Percentiles rank a stretch among this genome's conserved stretches.
Conservation (phyloP, 192 early-diverging fungal species). For the Coemansia sp. region DNA sequence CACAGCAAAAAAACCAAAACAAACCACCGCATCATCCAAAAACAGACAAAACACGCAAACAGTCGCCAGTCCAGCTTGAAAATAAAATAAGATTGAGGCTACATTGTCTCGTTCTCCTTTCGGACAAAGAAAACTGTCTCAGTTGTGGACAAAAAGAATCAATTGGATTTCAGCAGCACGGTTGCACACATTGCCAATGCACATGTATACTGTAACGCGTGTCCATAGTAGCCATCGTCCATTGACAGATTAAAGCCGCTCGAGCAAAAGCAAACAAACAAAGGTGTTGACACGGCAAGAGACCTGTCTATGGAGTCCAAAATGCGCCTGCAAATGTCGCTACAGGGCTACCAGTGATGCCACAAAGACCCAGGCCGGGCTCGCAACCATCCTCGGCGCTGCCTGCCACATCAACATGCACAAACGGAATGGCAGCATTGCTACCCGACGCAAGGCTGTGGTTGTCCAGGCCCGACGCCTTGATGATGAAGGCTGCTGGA, state of each 20-base stretch:
- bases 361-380: constrained; percentile 67
- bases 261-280: neutral
- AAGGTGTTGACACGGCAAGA: neutral
- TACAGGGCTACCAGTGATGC: constrained; percentile 77
- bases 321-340: constrained; percentile 76
- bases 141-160: neutral
- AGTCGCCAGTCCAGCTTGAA: neutral
- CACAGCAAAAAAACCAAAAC: neutral
- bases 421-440: constrained; percentile 71
- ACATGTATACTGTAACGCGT: no score
- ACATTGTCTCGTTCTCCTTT: neutral
- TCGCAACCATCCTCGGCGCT: constrained; percentile 69
- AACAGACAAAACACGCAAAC: neutral
- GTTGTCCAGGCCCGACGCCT: constrained; percentile 75
- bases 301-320: constrained; percentile 39
- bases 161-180: neutral
- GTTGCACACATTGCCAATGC: neutral
- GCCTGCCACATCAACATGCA: constrained; percentile 86
- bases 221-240: no score
- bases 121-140: neutral
- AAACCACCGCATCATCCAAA: neutral
- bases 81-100: neutral
- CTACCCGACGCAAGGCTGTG: constrained; percentile 66
- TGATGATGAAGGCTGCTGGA: constrained; percentile 80
- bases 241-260: neutral